These are phyloP conservation scores for Arabis hirsuta DNA, from an alignment of 345 rosid genomes.

Conservation along the genomic window DNA sequence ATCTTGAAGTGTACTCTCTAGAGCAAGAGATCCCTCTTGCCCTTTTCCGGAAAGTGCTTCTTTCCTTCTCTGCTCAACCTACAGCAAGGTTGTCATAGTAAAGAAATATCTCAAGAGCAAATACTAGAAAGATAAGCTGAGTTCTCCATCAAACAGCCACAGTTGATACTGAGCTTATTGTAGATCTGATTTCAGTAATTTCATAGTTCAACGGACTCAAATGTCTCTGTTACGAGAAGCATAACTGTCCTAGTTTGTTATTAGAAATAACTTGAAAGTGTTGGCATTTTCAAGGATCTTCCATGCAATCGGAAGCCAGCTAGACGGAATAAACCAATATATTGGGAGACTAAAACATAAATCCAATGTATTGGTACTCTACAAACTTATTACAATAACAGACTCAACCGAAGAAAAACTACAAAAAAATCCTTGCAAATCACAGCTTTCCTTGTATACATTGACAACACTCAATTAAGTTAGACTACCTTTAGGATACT, in stretches of 20 bases:
- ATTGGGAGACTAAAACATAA: background rate
- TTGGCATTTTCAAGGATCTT: conserved; percentile 15
- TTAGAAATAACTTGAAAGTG: conserved; percentile 1
- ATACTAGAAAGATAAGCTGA: background rate
- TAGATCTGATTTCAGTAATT: conserved; percentile 7
- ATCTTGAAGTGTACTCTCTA: conserved; percentile 77
- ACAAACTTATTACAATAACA: conserved; percentile 8
- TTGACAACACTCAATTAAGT: conserved; percentile 21
- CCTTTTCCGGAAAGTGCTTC: conserved; percentile 79
- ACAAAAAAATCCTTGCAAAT: conserved; percentile 3
- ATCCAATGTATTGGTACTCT: background rate
- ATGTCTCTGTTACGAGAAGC: conserved; percentile 15
- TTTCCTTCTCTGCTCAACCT: conserved; percentile 96
- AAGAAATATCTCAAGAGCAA: background rate
- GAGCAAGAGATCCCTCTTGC: conserved; percentile 67
- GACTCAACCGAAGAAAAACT: conserved; percentile 2
- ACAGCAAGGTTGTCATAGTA: conserved; percentile 21
- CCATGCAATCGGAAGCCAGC: conserved; percentile 11
- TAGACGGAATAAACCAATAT: conserved; percentile 6
- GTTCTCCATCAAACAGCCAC: conserved; percentile 13
- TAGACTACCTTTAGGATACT: conserved; percentile 82
- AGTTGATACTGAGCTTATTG: conserved; percentile 17
- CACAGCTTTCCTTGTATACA: conserved; percentile 1
- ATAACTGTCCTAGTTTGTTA: conserved; percentile 3
- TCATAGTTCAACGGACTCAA: background rate